A percentile compares a stretch with the other conserved stretches of the same genome.
These are phyloP conservation scores for Ogataea methanolica DNA, from an alignment of 805 yeast species.

Conservation along the genomic window DNA sequence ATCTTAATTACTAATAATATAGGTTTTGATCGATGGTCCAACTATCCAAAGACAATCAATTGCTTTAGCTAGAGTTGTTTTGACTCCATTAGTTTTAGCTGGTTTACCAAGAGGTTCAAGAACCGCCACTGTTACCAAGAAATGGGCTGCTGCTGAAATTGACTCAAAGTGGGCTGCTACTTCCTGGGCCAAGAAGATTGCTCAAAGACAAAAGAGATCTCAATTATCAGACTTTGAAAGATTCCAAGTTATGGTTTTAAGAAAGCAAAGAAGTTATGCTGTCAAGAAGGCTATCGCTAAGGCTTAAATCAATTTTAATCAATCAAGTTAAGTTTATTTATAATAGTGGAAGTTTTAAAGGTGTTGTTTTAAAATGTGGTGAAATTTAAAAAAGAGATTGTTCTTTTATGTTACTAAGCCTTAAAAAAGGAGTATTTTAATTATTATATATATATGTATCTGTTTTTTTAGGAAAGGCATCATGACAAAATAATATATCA, in stretches of 20 bases:
- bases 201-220: conserved; percentile 90
- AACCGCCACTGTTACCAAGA: conserved; percentile 80
- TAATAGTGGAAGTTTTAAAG: background rate
- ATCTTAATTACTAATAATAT: conserved; percentile 4
- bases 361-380: background rate
- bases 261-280: conserved; percentile 95
- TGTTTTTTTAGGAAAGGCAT: background rate
- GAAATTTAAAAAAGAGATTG: background rate
- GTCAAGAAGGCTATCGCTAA: conserved; percentile 95
- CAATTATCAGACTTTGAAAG: conserved; percentile 96
- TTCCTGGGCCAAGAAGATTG: conserved; percentile 97
- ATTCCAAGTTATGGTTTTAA: conserved; percentile 97
- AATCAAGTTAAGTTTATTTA: background rate
- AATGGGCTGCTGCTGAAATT: conserved; percentile 88
- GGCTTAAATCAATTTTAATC: conserved; percentile 50
- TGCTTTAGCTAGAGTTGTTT: conserved; percentile 79
- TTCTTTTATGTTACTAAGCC: background rate
- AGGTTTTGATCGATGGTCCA: conserved; percentile 97
- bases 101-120: conserved; percentile 93
- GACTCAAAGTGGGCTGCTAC: conserved; percentile 89
- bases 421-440: background rate
- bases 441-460: background rate
- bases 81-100: conserved; percentile 87
- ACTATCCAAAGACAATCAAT: conserved; percentile 90
- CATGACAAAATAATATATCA: background rate